Evolutionary conservation across 2,329 filamentous ascomycete genomes (phyloP).

Genomic region (Ophiosphaerella herpotricha): DNA sequence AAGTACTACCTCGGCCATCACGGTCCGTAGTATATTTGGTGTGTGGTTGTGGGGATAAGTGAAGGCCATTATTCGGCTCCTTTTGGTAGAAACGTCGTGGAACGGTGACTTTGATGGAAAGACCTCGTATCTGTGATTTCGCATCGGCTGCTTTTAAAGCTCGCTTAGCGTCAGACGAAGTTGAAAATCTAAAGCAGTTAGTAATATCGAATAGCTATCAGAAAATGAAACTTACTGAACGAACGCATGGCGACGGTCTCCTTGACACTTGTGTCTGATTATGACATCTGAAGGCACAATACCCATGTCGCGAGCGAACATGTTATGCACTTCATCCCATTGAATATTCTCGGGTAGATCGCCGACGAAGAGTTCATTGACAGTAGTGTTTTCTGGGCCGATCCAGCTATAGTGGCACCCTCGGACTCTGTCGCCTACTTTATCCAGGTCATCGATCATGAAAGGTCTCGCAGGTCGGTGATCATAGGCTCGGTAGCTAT

Average conservation of each 20-base stretch:
- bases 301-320: constrained; percentile 22
- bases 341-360: constrained; percentile 23
- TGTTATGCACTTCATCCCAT: constrained; percentile 13
- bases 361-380: constrained; percentile 33
- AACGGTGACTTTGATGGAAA: constrained; percentile 19
- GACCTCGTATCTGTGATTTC: constrained; percentile 13
- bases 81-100: constrained; percentile 28
- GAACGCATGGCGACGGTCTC: constrained; percentile 19
- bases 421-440: constrained; percentile 21
- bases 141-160: constrained; percentile 13
- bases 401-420: constrained; percentile 38
- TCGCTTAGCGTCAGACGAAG: constrained; percentile 14
- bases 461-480: background rate
- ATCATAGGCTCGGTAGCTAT: constrained; percentile 10
- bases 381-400: constrained; percentile 31
- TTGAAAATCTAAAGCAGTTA: constrained; percentile 21
- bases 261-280: constrained; percentile 3
- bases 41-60: background rate
- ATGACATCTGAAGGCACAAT: constrained; percentile 11
- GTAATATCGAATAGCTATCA: background rate
- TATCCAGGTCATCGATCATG: constrained; percentile 17
- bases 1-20: constrained; percentile 1
- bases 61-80: background rate
- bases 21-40: constrained; percentile 1
- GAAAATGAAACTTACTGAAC: constrained; percentile 16